phyloP scores from a whole-genome alignment of 2,329 filamentous ascomycete species.

The Botrytis galanthina region DNA sequence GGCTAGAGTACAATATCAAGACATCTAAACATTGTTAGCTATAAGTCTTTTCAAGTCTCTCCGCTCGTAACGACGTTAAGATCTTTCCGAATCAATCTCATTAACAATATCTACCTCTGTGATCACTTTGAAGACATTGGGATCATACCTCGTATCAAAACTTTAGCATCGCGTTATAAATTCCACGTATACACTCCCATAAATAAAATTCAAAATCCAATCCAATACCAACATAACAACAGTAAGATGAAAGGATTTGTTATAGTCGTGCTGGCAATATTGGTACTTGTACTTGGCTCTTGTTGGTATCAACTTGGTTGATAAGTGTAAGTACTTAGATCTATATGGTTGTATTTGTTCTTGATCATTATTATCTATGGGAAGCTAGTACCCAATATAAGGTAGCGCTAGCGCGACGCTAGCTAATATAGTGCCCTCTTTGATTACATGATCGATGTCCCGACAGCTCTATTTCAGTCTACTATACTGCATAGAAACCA shows the following conservation, averaged over 20 bases:
- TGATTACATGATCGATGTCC: too few species aligned
- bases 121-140: neutral
- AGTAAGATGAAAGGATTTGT: neutral
- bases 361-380: too few species aligned
- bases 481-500: neutral
- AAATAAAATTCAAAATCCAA: neutral
- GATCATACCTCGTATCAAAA: neutral
- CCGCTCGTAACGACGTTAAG: neutral
- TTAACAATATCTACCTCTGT: neutral
- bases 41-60: neutral
- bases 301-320: too few species aligned
- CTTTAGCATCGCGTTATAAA: neutral
- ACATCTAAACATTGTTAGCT: neutral
- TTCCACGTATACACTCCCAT: neutral
- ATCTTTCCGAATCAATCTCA: neutral
- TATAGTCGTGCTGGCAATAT: neutral
- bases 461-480: neutral
- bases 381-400: too few species aligned
- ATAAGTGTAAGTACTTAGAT: too few species aligned
- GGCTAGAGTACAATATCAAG: neutral
- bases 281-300: too few species aligned
- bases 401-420: too few species aligned
- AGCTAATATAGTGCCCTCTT: too few species aligned
- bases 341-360: too few species aligned
- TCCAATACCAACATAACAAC: neutral